Base-by-base conservation (phyloP, 441 rosid species). In the Jatropha podagrica region DNA sequence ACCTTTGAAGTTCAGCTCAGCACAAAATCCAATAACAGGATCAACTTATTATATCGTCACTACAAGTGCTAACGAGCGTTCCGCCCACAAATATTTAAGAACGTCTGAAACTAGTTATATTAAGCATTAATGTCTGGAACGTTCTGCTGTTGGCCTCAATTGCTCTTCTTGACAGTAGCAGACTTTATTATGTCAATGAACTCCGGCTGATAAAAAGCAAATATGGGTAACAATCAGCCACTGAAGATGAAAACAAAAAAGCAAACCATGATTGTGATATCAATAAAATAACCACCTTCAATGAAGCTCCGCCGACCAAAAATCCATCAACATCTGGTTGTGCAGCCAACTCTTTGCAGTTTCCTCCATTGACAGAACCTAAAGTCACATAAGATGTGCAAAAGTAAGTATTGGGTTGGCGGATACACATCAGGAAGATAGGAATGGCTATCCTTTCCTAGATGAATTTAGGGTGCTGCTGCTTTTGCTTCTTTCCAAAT, bases 231-330 rank as follows among this genome's bases (percentile, higher is more conserved):
- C 41, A 37, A 38, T 75, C 46, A 72, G 68, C 46, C 55, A 60
- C 37, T 38, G 11, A 18, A 17, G 46, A 54, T 74, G 40, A 61
- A n/a, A 23, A 48, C 20, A 55, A 67, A 23, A 27, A 65, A 62
- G 6, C 58, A 62, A 65, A 51, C 20, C 7, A 37, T 17, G 27
- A 60, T 48, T 54, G 38, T 56, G 52, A 3, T 15, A 44, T 7
- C n/a, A 48, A 60, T n/a, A 40, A 32, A 20, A 63, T 17, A 68
- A 46, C 46, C 73, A 89, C 93, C 96, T 91, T 89, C 56, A 91
- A 78, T 62, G 96, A 89, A 77, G 96, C 96, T 75, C 93, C 96
- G 7, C 92, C 93, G 58, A 91, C 96, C 85, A 91, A 84, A 83
- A 91, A 89, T 64, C 93, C 96, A 73, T 89, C 96, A 18, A 91